Evolutionary conservation across 139 green algal genomes (phyloP).

Genomic region (Cymbomonas tetramitiformis): DNA sequence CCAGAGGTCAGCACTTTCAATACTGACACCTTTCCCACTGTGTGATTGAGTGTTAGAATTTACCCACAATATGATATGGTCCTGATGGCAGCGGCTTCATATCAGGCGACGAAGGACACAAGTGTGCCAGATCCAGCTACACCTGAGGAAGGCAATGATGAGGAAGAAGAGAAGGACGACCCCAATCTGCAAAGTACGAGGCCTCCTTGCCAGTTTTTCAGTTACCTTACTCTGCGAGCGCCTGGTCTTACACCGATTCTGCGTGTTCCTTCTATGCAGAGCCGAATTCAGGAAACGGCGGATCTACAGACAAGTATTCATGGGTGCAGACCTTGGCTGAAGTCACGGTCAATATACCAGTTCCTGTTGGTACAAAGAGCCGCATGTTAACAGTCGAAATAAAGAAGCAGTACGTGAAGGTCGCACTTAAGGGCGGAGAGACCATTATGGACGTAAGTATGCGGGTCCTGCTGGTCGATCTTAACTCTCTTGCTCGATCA

Average conservation of each 20-base stretch:
- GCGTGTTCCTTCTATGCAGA: no score
- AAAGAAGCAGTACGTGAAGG: constrained; percentile 41
- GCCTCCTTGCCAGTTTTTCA: no score
- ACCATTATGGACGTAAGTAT: constrained; percentile 66
- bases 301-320: constrained; percentile 59
- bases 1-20: no score
- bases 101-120: no score
- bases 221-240: no score
- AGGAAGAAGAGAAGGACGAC: neutral
- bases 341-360: constrained; percentile 48
- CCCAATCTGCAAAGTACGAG: no score
- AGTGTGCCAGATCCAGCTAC: no score
- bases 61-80: no score
- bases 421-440: constrained; percentile 54
- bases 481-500: constrained; percentile 58
- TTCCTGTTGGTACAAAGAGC: constrained; percentile 61
- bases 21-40: no score
- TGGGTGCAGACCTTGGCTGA: constrained; percentile 88
- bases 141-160: neutral
- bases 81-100: no score
- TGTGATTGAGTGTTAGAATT: no score
- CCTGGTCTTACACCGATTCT: no score
- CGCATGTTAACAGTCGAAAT: constrained; percentile 49
- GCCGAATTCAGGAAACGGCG: constrained; percentile 74
- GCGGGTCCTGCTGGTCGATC: constrained; percentile 51